Evolutionary conservation across 345 rosid genomes (phyloP), one percentile per base, ranked within the genome.

Genomic region (Odontarrhena argentea): DNA sequence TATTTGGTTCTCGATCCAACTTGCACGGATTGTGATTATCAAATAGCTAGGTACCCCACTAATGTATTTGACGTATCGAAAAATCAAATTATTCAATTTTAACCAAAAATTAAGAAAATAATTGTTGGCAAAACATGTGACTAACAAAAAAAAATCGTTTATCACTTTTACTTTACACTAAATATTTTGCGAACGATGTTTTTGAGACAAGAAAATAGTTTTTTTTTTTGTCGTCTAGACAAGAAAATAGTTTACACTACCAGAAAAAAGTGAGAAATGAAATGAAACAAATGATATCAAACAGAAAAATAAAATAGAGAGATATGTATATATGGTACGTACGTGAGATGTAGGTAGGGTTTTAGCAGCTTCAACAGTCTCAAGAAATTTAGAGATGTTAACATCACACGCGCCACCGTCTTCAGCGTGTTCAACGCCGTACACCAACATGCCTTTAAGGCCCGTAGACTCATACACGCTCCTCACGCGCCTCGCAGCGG

Each of bases 371-470:
- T 80, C 70, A 45, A 85, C 80, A 5, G 94, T 82, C 18, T 75
- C 62, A 10, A 86, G 72, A 59, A 93, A 89, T 5, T 84, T 82
- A 2, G 65, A 60, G 36, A 86, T 58, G 62, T 93, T 93, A 15
- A 67, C 68, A 54, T 87, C 87, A 67, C 98, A 93, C 0, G 82
- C 83, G 10, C 38, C 48, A 18, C 59, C 65, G 37, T 86, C 86
- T 53, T 69, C 75, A 0, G 90, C 81, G 22, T 86, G 92, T 37
- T 93, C 98, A 1, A 80, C 88, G 2, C 96, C 87, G 14, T 80
- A 93, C 55, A 77, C 84, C 61, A 90, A 67, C 96, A 93, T 90
- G 41, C 83, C 90, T 61, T 85, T 77, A 52, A 93, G 60, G 2
- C 97, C 97, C 8, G 84, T 68, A 2, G 83, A 68, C 57, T 76